A percentile compares a stretch with the other conserved stretches of the same genome.
phyloP scores from a whole-genome alignment of 306 rosid genomes.

The Delonix regia region DNA sequence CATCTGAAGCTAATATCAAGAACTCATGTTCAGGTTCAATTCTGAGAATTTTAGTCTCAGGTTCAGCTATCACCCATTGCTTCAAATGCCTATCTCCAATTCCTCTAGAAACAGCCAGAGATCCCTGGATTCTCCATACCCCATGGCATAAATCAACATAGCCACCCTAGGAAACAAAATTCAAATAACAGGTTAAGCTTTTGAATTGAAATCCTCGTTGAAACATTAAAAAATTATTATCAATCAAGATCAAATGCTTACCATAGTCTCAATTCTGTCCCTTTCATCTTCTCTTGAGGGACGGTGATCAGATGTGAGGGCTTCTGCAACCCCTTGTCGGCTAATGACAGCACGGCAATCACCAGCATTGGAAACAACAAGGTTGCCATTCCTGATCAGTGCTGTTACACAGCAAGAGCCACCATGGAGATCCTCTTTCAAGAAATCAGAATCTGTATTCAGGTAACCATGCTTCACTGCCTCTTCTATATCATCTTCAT shows the following conservation, averaged over 20 bases:
- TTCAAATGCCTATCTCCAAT: slow-evolving; percentile 83
- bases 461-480: slow-evolving; percentile 87
- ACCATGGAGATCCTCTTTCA: slow-evolving; percentile 69
- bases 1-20: slow-evolving; percentile 90
- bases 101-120: slow-evolving; percentile 87
- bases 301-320: slow-evolving; percentile 86
- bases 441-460: slow-evolving; percentile 75
- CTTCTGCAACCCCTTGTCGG: slow-evolving; percentile 77
- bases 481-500: slow-evolving; percentile 54
- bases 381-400: slow-evolving; percentile 70
- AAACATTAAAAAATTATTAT: neutral
- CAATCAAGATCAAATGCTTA: slow-evolving; percentile 37
- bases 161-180: slow-evolving; percentile 73
- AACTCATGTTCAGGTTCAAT: slow-evolving; percentile 78
- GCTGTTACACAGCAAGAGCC: slow-evolving; percentile 94
- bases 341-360: slow-evolving; percentile 97
- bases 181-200: neutral
- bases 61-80: slow-evolving; percentile 87
- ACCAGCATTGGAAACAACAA: slow-evolving; percentile 81
- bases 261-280: slow-evolving; percentile 73
- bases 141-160: slow-evolving; percentile 89
- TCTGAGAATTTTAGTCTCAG: slow-evolving; percentile 72
- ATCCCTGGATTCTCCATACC: slow-evolving; percentile 89
- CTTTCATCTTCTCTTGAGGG: slow-evolving; percentile 88
- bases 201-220: neutral